phyloP scores from a whole-genome alignment of 805 yeast genomes.

The Suhomyces sp. region DNA sequence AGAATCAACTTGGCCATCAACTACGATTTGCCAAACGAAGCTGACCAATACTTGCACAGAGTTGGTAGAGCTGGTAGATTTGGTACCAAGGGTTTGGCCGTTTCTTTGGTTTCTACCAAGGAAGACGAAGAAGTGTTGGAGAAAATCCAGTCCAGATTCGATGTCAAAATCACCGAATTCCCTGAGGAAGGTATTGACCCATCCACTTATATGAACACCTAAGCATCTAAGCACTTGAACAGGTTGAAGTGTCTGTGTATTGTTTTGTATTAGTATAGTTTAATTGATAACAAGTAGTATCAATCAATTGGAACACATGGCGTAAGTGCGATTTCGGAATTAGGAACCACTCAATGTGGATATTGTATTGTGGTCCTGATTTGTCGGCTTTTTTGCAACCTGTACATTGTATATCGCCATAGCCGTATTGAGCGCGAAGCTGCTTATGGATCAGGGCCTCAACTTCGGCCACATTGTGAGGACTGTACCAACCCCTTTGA shows the following conservation, averaged over 20 bases:
- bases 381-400: slow-evolving; percentile 31
- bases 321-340: slow-evolving; percentile 42
- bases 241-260: slow-evolving; percentile 5
- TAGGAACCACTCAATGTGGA: slow-evolving; percentile 59
- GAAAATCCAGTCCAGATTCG: slow-evolving; percentile 95
- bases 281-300: slow-evolving; percentile 13
- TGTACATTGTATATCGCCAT: slow-evolving; percentile 47
- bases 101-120: slow-evolving; percentile 80
- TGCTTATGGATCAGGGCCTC: slow-evolving; percentile 43
- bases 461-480: slow-evolving; percentile 26
- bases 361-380: slow-evolving; percentile 18
- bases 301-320: slow-evolving; percentile 31
- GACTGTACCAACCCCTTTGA: slow-evolving; percentile 36
- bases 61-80: slow-evolving; percentile 99
- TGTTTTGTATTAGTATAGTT: background rate
- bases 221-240: slow-evolving; percentile 38
- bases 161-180: slow-evolving; percentile 90
- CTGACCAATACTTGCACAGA: slow-evolving; percentile 97
- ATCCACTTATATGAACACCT: slow-evolving; percentile 89
- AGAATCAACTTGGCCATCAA: slow-evolving; percentile 97
- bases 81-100: slow-evolving; percentile 97
- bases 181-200: slow-evolving; percentile 99
- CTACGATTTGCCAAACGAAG: slow-evolving; percentile 93
- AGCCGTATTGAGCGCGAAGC: slow-evolving; percentile 41
- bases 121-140: slow-evolving; percentile 87